Evolutionary conservation across 257 asterid genomes (phyloP).

Genomic region (Solanum rostratum): DNA sequence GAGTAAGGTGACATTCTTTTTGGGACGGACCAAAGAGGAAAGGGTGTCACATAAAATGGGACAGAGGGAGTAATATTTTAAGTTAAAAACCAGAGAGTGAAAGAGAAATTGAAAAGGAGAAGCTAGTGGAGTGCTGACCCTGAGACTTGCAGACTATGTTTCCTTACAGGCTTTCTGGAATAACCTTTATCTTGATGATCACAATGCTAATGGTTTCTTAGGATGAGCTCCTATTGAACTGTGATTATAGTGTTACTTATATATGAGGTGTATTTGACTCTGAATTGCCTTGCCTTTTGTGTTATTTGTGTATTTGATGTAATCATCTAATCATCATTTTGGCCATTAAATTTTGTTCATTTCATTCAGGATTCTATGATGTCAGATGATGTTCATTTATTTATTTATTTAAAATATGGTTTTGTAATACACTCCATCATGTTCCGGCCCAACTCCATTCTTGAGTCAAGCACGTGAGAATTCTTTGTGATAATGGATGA

Average conservation of each 20-base stretch:
- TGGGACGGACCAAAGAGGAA: too few species aligned
- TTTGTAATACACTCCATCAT: background rate
- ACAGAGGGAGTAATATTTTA: too few species aligned
- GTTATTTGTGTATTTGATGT: background rate
- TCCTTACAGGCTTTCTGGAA: background rate
- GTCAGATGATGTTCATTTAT: background rate
- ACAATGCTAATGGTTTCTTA: background rate
- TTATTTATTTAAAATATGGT: background rate
- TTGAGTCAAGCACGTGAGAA: background rate
- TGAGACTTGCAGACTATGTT: background rate
- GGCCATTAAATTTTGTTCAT: background rate
- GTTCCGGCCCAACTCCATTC: background rate
- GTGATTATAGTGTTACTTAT: background rate
- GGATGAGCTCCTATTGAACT: background rate
- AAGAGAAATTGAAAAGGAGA: background rate
- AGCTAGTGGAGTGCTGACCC: background rate
- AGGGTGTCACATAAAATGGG: too few species aligned
- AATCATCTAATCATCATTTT: background rate
- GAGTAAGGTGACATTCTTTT: too few species aligned
- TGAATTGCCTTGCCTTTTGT: background rate
- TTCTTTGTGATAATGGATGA: background rate
- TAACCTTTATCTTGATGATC: background rate
- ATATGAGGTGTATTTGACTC: background rate
- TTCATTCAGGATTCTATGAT: background rate
- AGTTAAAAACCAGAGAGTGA: background rate